Evolutionary conservation across 1,284 basidiomycete genomes (phyloP), one percentile per base, ranked within the genome.

Genomic region (Leccinum variabile): DNA sequence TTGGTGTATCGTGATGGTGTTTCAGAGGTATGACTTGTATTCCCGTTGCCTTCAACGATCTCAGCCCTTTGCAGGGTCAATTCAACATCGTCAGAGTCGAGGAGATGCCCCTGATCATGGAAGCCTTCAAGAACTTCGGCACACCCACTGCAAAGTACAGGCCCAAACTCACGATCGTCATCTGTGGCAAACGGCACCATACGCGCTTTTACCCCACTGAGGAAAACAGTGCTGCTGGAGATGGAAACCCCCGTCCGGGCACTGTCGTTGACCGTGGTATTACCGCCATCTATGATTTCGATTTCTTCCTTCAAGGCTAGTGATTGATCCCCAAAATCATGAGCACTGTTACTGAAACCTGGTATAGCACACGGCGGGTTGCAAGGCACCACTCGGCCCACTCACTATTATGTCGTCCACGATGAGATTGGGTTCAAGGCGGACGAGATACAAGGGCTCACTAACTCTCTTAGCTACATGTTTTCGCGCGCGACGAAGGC

Each of bases 181-280:
- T 93, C 61, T 92, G 90, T 71, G 87, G 88, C 22, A 94, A 94
- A 76, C 84, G 92, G 2, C 92, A 94, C 67, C 90, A 94, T 71
- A 91, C 91, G 10, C 86, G 91, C 13, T 93, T 94, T 79, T 93
- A 85, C 70, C 91, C 91, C 7, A 88, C 86, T 1, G 84, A 89
- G 54, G 75, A 76, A 10, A 73, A 71, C 18, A 76, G 81, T 54
- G 89, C 86, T 2, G 90, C 88, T 59, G 66, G 73, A 4, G 83
- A 90, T 61, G 88, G 89, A 1, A 92, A 92, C 65, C 88, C 90
- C 0, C 82, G 78, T 56, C 83, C 91, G 5, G 90, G 90, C 8
- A 91, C 90, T 11, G 88, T 92, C 10, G 90, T 92, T 54, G 91
- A 92, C 68, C 80, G 83, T 14, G 85, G 84, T 46, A 82, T 90